Percentiles rank a stretch among this genome's conserved stretches.
Evolutionary conservation across 805 yeast species (phyloP).

Genomic region (Hanseniaspora meyeri): DNA sequence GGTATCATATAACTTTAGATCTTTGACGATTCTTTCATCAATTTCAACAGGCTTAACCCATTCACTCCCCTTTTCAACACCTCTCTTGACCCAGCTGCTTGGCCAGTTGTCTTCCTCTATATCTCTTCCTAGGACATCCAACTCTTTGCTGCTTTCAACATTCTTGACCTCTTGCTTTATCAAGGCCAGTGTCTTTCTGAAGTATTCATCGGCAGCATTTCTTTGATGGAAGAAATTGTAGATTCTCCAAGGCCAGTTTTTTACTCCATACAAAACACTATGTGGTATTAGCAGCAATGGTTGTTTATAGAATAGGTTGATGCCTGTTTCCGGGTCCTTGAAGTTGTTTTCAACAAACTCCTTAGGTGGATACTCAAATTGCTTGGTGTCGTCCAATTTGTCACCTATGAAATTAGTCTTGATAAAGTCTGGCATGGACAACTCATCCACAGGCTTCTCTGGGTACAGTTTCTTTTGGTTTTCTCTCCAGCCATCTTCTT

Average conservation of each 20-base stretch:
- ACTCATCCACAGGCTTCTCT: slow-evolving; percentile 15
- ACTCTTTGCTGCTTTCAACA: slow-evolving; percentile 40
- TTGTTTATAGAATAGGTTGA: slow-evolving; percentile 57
- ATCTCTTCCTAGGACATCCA: slow-evolving; percentile 30
- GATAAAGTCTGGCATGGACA: slow-evolving; percentile 33
- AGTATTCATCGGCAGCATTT: slow-evolving; percentile 52
- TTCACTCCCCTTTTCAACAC: slow-evolving; percentile 64
- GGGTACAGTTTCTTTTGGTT: slow-evolving; percentile 16
- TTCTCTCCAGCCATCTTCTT: slow-evolving; percentile 18
- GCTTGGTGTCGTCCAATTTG: slow-evolving; percentile 39
- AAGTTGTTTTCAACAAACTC: slow-evolving; percentile 36
- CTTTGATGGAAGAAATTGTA: slow-evolving; percentile 69
- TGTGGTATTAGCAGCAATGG: slow-evolving; percentile 67
- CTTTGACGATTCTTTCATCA: slow-evolving; percentile 47
- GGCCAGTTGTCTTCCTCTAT: slow-evolving; percentile 87
- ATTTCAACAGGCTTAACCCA: slow-evolving; percentile 69
- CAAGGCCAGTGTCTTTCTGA: slow-evolving; percentile 45
- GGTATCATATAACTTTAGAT: slow-evolving; percentile 3
- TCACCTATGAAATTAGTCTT: slow-evolving; percentile 53
- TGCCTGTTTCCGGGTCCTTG: slow-evolving; percentile 23
- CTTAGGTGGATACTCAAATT: slow-evolving; percentile 38
- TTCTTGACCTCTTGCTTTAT: slow-evolving; percentile 32
- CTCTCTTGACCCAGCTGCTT: slow-evolving; percentile 62
- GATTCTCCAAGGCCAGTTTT: slow-evolving; percentile 61
- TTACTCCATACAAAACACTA: slow-evolving; percentile 69